Conservation (phyloP, 2,329 filamentous ascomycete genomes). For the Apiospora sp. region DNA sequence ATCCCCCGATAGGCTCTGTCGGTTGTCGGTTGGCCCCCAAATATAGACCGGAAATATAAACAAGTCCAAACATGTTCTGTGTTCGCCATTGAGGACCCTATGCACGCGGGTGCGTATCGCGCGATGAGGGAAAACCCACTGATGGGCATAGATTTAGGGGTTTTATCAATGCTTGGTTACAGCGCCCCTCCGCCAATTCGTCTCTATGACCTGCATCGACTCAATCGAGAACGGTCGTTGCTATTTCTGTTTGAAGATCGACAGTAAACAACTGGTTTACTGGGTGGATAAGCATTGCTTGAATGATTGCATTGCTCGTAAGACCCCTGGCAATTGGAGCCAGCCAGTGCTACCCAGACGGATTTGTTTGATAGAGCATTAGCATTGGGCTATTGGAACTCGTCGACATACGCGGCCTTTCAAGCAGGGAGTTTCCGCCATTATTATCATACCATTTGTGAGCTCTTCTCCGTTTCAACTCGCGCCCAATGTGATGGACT, state of each 20-base stretch:
- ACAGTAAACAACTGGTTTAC: conserved; percentile 19
- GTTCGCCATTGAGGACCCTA: background rate
- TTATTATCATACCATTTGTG: conserved; percentile 2
- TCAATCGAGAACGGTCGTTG: background rate
- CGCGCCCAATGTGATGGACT: conserved; percentile 3
- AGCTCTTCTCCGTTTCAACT: conserved; percentile 10
- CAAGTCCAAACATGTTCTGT: background rate
- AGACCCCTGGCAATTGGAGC: conserved; percentile 1
- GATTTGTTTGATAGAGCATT: background rate
- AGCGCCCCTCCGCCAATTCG: background rate
- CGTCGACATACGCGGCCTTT: background rate
- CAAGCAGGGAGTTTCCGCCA: background rate
- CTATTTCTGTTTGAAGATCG: conserved; percentile 21
- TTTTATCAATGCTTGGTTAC: conserved; percentile 2
- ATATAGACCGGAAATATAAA: background rate
- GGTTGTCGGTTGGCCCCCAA: background rate
- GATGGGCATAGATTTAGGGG: background rate
- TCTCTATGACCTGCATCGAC: background rate
- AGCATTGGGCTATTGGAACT: background rate
- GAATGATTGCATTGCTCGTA: conserved; percentile 11
- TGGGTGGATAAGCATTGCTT: conserved; percentile 15
- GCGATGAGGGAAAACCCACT: background rate
- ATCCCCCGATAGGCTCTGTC: background rate
- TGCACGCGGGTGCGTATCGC: background rate
- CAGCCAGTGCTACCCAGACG: background rate